Evolutionary conservation across 2,329 filamentous ascomycete genomes (phyloP), one percentile per base, ranked within the genome.

Genomic region (Alternaria sp.): DNA sequence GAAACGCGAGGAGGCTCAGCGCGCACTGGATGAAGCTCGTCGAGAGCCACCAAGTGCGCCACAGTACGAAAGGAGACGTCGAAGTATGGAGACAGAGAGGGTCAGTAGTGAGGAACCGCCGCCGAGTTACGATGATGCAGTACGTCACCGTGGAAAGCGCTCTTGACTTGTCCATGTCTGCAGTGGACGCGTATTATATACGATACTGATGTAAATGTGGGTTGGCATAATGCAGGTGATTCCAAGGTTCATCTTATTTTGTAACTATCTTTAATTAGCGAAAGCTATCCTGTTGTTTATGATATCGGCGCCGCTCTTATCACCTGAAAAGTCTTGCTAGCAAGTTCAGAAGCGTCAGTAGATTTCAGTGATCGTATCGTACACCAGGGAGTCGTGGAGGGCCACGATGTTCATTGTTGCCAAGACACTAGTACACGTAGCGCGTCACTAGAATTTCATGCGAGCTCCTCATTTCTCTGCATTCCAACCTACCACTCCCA

Each of bases 1-100:
- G 33, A 71, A 71, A 45, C 65, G 60, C 4, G 59, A 68, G 23
- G 61, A 70, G 18, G 58, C 62, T 6, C 58, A 51, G 25, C 50
- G 55, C 25, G 62, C 55, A 21, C 55, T 55, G 11, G 41, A 60
- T 25, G 64, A 59, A 46, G 63, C 62, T 9, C 61, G 57, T 46
- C 53, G 44, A n/a, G 68, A 63, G 21, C 41, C 66, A 30, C 46
- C 60, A 26, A 49, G 55, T 28, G 55, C 30, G 18, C 43, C 43
- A 18, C 56, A 58, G 37, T 55, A 65, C 25, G 45, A 47, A 18
- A 26, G n/a, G 33, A 55, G 66, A 41, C 57, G 64, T 12, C 58
- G 62, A n/a, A 72, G 67, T 59, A 28, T 61, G 28, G 69, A 66
- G 44, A 62, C 60, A 3, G 67, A 69, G 44, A 63, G 64, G 44